Evolutionary conservation across 1,139 yeast genomes (phyloP).

Genomic region (Pichia sp.): DNA sequence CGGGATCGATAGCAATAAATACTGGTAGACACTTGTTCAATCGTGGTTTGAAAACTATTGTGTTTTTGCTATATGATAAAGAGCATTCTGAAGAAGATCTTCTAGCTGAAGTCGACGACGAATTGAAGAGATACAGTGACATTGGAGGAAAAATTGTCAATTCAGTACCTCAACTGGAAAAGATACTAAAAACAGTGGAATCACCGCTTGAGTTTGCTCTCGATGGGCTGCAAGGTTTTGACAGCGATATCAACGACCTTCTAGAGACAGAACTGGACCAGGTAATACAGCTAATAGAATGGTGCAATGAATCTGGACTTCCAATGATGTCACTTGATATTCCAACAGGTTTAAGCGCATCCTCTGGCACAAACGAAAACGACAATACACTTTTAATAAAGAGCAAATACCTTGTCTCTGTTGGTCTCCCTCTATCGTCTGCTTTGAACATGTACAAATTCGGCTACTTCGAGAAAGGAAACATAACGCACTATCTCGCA

Average conservation of each 20-base stretch:
- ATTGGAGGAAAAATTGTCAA: slow-evolving; percentile 48
- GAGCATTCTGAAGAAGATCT: slow-evolving; percentile 33
- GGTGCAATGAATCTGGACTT: slow-evolving; percentile 58
- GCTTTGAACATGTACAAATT: slow-evolving; percentile 54
- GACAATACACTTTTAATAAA: slow-evolving; percentile 27
- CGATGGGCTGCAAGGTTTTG: slow-evolving; percentile 84
- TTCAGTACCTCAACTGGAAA: slow-evolving; percentile 36
- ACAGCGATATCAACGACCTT: slow-evolving; percentile 51
- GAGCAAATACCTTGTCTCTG: slow-evolving; percentile 57
- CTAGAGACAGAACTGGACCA: slow-evolving; percentile 45
- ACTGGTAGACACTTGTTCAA: slow-evolving; percentile 77
- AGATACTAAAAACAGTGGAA: slow-evolving; percentile 41
- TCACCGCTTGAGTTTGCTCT: slow-evolving; percentile 75
- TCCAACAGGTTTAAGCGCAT: slow-evolving; percentile 82
- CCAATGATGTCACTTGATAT: slow-evolving; percentile 69
- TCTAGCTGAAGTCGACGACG: slow-evolving; percentile 33
- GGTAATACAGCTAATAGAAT: slow-evolving; percentile 47
- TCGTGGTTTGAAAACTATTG: slow-evolving; percentile 67
- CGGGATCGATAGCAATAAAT: slow-evolving; percentile 75
- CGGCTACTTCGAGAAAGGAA: slow-evolving; percentile 38
- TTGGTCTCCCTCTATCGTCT: slow-evolving; percentile 73
- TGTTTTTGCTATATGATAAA: slow-evolving; percentile 42
- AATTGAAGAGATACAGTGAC: slow-evolving; percentile 51
- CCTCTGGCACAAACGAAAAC: slow-evolving; percentile 55
- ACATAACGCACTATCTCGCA: slow-evolving; percentile 55